A percentile compares a stretch with the other conserved stretches of the same genome.
These are phyloP conservation scores for Yamadazyma kitorensis DNA, from an alignment of 805 yeast species.

Conservation along the genomic window DNA sequence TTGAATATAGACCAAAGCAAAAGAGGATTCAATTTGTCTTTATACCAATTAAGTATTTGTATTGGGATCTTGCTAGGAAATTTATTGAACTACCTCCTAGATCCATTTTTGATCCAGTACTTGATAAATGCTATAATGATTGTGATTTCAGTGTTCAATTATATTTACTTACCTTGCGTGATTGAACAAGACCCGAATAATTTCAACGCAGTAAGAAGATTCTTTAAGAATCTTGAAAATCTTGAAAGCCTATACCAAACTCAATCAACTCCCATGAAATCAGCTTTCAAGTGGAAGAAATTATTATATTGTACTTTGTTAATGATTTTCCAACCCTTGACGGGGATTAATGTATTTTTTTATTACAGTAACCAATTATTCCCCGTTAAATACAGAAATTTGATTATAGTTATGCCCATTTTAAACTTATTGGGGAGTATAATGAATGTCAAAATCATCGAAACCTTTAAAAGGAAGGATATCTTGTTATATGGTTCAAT, in stretches of 20 bases:
- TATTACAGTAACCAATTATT: constrained; percentile 22
- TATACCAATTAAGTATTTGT: constrained; percentile 24
- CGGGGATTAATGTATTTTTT: constrained; percentile 33
- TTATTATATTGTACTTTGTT: constrained; percentile 20
- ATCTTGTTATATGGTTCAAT: constrained; percentile 8
- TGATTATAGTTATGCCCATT: constrained; percentile 7
- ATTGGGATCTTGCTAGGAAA: constrained; percentile 23
- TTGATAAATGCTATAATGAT: constrained; percentile 5
- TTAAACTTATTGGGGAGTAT: constrained; percentile 12
- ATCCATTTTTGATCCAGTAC: constrained; percentile 6
- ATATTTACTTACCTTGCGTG: constrained; percentile 8
- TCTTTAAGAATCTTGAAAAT: constrained; percentile 2
- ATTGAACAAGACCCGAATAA: constrained; percentile 7
- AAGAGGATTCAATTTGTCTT: constrained; percentile 17
- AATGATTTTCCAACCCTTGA: constrained; percentile 32
- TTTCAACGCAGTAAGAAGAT: constrained; percentile 1
- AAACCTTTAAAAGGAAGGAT: constrained; percentile 5
- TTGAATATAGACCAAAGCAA: constrained; percentile 13
- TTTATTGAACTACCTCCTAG: constrained; percentile 6
- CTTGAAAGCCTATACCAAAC: background rate
- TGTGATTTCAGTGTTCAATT: constrained; percentile 5
- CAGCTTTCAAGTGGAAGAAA: constrained; percentile 10
- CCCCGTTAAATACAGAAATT: constrained; percentile 1
- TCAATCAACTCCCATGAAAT: too few species aligned
- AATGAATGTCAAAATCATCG: constrained; percentile 4